phyloP scores from a whole-genome alignment of 768 basidiomycete species.

The Dioszegia aurantiaca region DNA sequence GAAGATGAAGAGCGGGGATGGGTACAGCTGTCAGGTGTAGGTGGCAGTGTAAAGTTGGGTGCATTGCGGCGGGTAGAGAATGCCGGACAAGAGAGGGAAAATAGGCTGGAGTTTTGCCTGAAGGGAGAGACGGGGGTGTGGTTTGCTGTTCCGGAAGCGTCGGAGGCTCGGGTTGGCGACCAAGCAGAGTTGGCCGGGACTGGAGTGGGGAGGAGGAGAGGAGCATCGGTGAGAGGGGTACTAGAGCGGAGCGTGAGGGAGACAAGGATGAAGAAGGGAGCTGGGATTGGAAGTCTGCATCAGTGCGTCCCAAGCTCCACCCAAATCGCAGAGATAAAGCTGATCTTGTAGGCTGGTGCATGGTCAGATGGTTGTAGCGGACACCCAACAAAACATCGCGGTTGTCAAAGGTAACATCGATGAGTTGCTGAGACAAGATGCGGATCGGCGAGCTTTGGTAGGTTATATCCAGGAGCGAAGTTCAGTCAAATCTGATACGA shows the following conservation, averaged over 20 bases:
- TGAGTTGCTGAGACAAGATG: constrained; percentile 48
- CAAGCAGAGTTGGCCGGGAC: constrained; percentile 55
- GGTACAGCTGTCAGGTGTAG: constrained; percentile 25
- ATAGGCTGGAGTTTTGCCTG: constrained; percentile 41
- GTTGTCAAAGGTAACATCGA: constrained; percentile 52
- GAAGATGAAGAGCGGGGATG: constrained; percentile 29
- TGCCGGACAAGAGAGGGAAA: constrained; percentile 5
- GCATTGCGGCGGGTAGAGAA: constrained; percentile 23
- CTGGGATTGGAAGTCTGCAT: constrained; percentile 56
- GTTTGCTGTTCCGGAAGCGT: constrained; percentile 21
- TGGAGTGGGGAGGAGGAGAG: constrained; percentile 28
- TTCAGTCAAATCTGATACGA: constrained; percentile 19
- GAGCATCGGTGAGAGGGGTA: constrained; percentile 21
- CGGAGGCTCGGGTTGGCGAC: constrained; percentile 5
- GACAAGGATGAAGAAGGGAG: constrained; percentile 50
- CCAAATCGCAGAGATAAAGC: background rate
- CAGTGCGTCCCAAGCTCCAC: constrained; percentile 54
- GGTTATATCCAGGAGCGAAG: constrained; percentile 13
- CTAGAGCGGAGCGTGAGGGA: constrained; percentile 50
- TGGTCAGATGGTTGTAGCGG: constrained; percentile 54
- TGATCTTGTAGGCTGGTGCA: constrained; percentile 54
- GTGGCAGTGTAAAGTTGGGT: constrained; percentile 24
- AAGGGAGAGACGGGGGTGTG: constrained; percentile 19
- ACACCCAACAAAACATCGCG: constrained; percentile 53
- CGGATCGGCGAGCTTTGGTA: constrained; percentile 55